Percentiles rank a stretch among this genome's conserved stretches.
phyloP scores from a whole-genome alignment of 371 early-diverging fungal genomes.

The Mucor irregularis region DNA sequence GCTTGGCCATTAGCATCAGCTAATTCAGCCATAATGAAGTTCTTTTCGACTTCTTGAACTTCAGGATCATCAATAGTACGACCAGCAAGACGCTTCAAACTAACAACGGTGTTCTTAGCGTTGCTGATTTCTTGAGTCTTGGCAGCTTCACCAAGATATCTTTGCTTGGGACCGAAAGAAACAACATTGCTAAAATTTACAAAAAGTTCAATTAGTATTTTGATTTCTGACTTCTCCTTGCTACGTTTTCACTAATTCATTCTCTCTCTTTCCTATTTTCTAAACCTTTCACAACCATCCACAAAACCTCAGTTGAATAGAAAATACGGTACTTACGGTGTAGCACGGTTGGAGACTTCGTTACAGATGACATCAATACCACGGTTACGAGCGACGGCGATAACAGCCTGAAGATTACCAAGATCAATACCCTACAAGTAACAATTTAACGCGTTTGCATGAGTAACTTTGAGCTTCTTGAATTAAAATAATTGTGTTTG shows the following conservation, averaged over 20 bases:
- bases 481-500: not conserved
- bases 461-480: not conserved
- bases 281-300: not conserved
- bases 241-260: not conserved
- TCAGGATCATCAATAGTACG: conserved; percentile 90
- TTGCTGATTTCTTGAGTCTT: conserved; percentile 94
- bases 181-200: conserved; percentile 70
- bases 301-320: not conserved
- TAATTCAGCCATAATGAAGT: conserved; percentile 79
- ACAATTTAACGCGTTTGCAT: not conserved
- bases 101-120: conserved; percentile 94
- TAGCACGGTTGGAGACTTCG: conserved; percentile 95
- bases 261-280: not conserved
- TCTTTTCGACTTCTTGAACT: conserved; percentile 80
- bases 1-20: conserved; percentile 83
- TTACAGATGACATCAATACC: conserved; percentile 97
- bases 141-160: conserved; percentile 94
- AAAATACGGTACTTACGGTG: conserved; percentile 72
- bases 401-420: conserved; percentile 93
- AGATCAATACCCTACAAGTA: conserved; percentile 87
- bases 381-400: conserved; percentile 97
- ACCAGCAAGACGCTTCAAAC: conserved; percentile 96
- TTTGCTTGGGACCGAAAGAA: conserved; percentile 93
- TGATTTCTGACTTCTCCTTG: not conserved
- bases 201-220: not conserved